These are phyloP conservation scores for Acacia crassicarpa DNA, from an alignment of 306 rosid genomes.

Conservation along the genomic window DNA sequence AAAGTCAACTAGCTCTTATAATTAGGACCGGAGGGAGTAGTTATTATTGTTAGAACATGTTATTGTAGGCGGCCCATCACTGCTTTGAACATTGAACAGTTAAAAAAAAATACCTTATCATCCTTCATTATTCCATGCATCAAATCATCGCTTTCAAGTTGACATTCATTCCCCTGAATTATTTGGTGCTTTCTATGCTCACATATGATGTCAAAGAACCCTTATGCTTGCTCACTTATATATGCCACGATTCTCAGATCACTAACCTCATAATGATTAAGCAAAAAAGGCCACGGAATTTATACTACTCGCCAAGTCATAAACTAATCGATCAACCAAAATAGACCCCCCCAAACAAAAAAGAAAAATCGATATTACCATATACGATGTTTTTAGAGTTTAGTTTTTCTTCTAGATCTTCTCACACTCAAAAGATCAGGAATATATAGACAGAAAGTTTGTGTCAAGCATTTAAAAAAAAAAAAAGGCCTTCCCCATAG, in stretches of 20 bases:
- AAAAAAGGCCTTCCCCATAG: neutral
- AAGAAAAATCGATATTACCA: neutral
- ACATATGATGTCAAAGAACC: constrained; percentile 27
- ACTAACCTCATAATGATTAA: constrained; percentile 17
- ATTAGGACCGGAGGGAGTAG: too few species aligned
- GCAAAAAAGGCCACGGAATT: constrained; percentile 12
- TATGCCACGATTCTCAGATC: constrained; percentile 14
- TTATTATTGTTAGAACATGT: neutral
- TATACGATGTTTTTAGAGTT: neutral
- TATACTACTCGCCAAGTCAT: constrained; percentile 21
- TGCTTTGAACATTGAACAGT: neutral
- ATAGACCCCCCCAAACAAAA: too few species aligned
- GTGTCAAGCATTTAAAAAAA: neutral
- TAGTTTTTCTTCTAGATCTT: neutral
- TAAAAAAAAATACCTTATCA: constrained; percentile 20
- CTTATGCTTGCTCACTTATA: constrained; percentile 4
- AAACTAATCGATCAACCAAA: neutral
- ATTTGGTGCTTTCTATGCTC: constrained; percentile 5
- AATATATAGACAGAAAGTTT: neutral
- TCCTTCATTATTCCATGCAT: constrained; percentile 9
- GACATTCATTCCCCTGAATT: constrained; percentile 33
- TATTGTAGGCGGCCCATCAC: neutral
- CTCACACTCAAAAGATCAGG: neutral
- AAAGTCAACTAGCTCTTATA: too few species aligned
- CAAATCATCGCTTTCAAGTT: constrained; percentile 34